A percentile compares a stretch with the other conserved stretches of the same genome.
phyloP scores from a whole-genome alignment of 2,329 filamentous ascomycete genomes.

The Mariannaea sp. region DNA sequence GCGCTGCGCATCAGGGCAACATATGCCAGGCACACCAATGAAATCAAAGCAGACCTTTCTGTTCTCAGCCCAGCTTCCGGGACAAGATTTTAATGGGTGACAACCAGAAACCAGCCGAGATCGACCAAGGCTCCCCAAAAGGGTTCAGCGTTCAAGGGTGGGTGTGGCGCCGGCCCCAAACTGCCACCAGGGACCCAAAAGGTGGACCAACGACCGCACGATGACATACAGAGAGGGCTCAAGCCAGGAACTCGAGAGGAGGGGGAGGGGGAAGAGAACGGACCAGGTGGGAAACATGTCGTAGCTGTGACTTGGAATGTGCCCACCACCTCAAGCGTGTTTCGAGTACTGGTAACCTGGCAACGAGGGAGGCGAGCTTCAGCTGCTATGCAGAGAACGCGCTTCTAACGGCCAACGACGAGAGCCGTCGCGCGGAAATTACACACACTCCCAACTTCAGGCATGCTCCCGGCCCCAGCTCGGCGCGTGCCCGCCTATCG shows the following conservation, averaged over 20 bases:
- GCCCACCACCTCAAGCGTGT: constrained; percentile 5
- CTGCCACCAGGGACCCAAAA: constrained; percentile 21
- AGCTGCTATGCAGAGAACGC: background rate
- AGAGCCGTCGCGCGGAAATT: constrained; percentile 22
- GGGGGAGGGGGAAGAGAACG: constrained; percentile 18
- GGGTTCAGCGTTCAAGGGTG: constrained; percentile 2
- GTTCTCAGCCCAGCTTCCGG: constrained; percentile 13
- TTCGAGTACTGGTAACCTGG: constrained; percentile 32
- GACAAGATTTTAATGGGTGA: constrained; percentile 14
- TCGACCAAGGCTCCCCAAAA: constrained; percentile 12
- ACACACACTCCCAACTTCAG: constrained; percentile 18
- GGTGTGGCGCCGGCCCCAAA: constrained; percentile 9
- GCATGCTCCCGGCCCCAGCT: constrained; percentile 16
- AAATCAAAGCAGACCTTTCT: constrained; percentile 4
- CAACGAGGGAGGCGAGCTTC: constrained; percentile 12
- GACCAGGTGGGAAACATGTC: constrained; percentile 3
- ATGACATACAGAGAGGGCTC: constrained; percentile 2
- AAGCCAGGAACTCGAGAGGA: background rate
- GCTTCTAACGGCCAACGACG: constrained; percentile 10
- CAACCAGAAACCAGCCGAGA: constrained; percentile 20
- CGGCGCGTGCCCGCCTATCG: constrained; percentile 9
- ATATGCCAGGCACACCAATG: constrained; percentile 14
- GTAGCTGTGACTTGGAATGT: constrained; percentile 27
- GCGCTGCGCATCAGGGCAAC: constrained; percentile 19
- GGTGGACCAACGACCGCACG: constrained; percentile 17